Evolutionary conservation across 257 asterid genomes (phyloP), one percentile per base, ranked within the genome.

Genomic region (Nicotiana undulata): DNA sequence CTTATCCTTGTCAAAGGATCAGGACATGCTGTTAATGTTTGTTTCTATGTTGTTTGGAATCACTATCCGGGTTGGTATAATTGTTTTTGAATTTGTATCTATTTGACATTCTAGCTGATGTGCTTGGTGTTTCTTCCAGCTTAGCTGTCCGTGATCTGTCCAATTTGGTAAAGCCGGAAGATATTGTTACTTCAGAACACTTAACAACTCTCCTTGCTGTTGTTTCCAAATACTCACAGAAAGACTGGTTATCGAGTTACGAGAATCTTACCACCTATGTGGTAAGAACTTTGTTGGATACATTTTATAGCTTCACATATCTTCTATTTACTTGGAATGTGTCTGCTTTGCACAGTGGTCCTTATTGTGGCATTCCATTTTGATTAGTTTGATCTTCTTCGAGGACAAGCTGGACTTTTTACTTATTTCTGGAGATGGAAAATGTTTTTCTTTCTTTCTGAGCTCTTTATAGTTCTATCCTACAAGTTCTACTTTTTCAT

Each of bases 91-190:
- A 22, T 46, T 6, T 22, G 78, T 72, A 46, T 72, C 3, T 12
- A 70, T 15, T 46, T 72, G 60, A 7, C 60, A 13, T 72, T 1
- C 78, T 46, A 49, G 37, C 60, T 72, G 78, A 72, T 46, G 78
- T 46, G 37, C 32, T 13, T 72, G 60, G 78, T 70, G 77, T 37
- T 66, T 56, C 26, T 76, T 87, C 78, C 97, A 94, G 98, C 83
- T 88, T 94, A 85, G 95, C 98, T 82, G 98, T 92, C 79, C 97
- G 97, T 77, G 98, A 94, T 88, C 93, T 94, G 82, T 92, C 98
- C 76, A 90, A 83, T 90, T 76, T 93, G 92, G 96, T 95, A 63
- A 95, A 93, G 86, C 97, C 95, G 75, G 83, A 87, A 77, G 97
- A 92, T 76, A 83, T 94, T 24, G 81, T 94, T 80, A 80, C 90